phyloP scores from a whole-genome alignment of 257 asterid species.

The Verbena officinalis region DNA sequence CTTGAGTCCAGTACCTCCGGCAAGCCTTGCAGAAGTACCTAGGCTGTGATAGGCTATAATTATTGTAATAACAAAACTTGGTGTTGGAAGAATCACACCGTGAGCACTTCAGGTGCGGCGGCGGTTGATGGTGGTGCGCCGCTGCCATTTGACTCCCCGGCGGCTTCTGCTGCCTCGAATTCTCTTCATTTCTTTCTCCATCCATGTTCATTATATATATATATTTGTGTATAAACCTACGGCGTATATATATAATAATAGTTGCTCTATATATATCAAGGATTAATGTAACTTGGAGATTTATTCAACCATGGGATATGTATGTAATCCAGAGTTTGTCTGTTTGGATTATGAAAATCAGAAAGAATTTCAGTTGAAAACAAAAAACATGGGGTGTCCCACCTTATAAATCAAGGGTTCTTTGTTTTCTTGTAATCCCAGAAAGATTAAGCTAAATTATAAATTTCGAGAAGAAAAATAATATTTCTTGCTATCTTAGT shows the following conservation, averaged over 20 bases:
- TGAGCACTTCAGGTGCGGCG: conserved; percentile 45
- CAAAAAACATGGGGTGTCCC: conserved; percentile 13
- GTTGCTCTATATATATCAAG: background rate
- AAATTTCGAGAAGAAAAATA: conserved; percentile 24
- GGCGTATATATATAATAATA: conserved; percentile 22
- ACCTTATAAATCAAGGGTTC: background rate
- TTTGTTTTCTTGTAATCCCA: background rate
- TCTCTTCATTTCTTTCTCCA: conserved; percentile 25
- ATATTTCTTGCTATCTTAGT: conserved; percentile 22
- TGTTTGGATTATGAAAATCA: conserved; percentile 39
- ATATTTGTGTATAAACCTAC: background rate
- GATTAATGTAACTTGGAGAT: background rate
- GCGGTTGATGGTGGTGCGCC: conserved; percentile 26
- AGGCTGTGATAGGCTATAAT: conserved; percentile 53
- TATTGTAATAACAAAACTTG: conserved; percentile 59
- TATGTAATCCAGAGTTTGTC: conserved; percentile 39
- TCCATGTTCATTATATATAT: conserved; percentile 35
- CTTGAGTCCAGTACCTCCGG: conserved; percentile 61
- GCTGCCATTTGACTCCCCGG: conserved; percentile 20
- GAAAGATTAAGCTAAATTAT: conserved; percentile 20
- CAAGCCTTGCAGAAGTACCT: conserved; percentile 59
- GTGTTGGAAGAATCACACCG: conserved; percentile 52
- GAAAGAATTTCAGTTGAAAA: background rate
- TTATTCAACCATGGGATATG: conserved; percentile 39
- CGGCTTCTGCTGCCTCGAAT: conserved; percentile 20